Evolutionary conservation across 305 asterid species (phyloP).

Genomic region (Rubia peregrina): DNA sequence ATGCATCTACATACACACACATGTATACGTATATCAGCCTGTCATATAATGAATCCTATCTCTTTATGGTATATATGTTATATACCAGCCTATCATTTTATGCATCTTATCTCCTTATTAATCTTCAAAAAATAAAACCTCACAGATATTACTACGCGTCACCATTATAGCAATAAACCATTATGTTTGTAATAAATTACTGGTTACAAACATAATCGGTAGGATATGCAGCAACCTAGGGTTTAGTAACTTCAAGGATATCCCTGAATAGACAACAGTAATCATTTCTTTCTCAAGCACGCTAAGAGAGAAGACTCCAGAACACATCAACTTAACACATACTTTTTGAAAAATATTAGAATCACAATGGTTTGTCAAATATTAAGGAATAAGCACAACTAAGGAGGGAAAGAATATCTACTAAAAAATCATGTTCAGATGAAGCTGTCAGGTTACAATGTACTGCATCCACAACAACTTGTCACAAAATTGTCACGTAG

Average conservation of each 20-base stretch:
- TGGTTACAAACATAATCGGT: background rate
- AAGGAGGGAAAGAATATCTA: background rate
- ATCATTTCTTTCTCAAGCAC: background rate
- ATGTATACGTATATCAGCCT: no score
- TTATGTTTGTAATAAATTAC: background rate
- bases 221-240: background rate
- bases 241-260: background rate
- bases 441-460: background rate
- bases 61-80: no score
- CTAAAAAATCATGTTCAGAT: background rate
- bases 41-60: no score
- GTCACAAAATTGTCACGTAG: background rate
- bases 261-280: background rate
- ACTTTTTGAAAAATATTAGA: background rate
- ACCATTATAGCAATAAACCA: background rate
- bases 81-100: background rate
- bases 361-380: background rate
- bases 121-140: constrained; percentile 3
- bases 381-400: no score
- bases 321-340: background rate
- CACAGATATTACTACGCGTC: background rate
- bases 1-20: no score
- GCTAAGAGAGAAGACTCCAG: background rate
- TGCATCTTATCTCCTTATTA: background rate
- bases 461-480: background rate